Base-by-base conservation (phyloP, 2,329 filamentous ascomycete genomes). In the Ceratocystis albifundus region DNA sequence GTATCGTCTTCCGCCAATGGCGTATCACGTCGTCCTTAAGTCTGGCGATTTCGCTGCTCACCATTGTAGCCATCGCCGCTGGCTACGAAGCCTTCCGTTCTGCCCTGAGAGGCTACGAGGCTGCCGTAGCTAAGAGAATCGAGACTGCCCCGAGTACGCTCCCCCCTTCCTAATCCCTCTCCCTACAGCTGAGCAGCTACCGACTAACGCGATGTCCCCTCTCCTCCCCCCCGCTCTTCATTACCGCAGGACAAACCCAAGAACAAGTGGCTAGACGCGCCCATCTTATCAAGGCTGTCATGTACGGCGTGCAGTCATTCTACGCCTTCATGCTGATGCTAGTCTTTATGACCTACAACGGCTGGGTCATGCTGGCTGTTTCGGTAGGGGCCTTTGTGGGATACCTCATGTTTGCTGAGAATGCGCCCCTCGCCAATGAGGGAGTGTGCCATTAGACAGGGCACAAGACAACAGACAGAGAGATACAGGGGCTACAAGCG, bases 261-360 rank as follows among this genome's bases (percentile, higher is more conserved):
- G 78, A 76, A 70, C 78, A 80, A 69, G 79, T 83, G 69, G 83
- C 84, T 75, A 83, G 85, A 76, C 84, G 82, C 73, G 87, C 85
- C 64, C 91, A 89, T 76, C 74, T 95, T 69, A 78, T 90, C 75
- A 93, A 96, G 80, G 89, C 89, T 32, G 76, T 83, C 41, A 78
- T 99, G 66, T 99, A 99, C 79, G 93, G 87, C 22, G 76, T 94
- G 64, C 94, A 99, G 80, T 95, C 94, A 71, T 97, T 97, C 76
- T 99, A 99, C 76, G 95, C 92, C 61, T 97, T 99, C 73, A 97
- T 99, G 82, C 92, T 99, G 74, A 99, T 99, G 94, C 81, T 99
- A 69, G 78, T 99, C 25, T 99, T 99, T 77, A 99, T 99, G 94
- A 99, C 94, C n/a, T 99, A 99, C 78, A 99, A 99, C 73, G 94